Percentiles rank a stretch among this genome's conserved stretches.
Evolutionary conservation across 2,329 filamentous ascomycete genomes (phyloP).

Genomic region (Trichoderma simmonsii): DNA sequence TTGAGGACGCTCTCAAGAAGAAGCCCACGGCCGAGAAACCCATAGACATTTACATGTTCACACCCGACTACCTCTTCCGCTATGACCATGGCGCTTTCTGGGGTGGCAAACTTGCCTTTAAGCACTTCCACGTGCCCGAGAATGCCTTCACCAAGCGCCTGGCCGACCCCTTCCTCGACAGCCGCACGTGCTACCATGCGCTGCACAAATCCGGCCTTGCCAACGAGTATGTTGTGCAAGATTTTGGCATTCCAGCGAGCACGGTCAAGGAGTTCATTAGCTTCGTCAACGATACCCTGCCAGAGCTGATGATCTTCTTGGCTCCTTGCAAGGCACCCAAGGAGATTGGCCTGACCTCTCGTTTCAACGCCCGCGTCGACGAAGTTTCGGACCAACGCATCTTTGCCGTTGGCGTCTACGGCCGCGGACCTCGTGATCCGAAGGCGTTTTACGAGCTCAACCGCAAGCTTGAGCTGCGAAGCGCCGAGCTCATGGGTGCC

Average conservation of each 20-base stretch:
- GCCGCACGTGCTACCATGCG: conserved; percentile 51
- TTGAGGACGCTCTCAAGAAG: conserved; percentile 27
- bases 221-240: conserved; percentile 49
- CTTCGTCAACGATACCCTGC: conserved; percentile 31
- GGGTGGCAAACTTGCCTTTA: conserved; percentile 49
- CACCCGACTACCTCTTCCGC: conserved; percentile 54
- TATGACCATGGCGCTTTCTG: conserved; percentile 57
- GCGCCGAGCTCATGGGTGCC: conserved; percentile 49
- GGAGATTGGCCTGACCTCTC: conserved; percentile 32
- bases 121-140: conserved; percentile 51
- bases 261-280: conserved; percentile 28
- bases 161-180: conserved; percentile 51
- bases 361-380: conserved; percentile 33
- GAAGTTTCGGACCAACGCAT: conserved; percentile 33
- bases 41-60: conserved; percentile 36
- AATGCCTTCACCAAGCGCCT: conserved; percentile 48
- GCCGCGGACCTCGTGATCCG: conserved; percentile 34
- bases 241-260: conserved; percentile 37
- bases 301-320: conserved; percentile 31
- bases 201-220: conserved; percentile 48
- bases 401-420: conserved; percentile 48
- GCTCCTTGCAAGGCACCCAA: conserved; percentile 28
- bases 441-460: conserved; percentile 46
- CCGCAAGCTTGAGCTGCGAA: conserved; percentile 45
- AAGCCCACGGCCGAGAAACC: conserved; percentile 26